Evolutionary conservation across 768 basidiomycete genomes (phyloP).

Genomic region (Leccinum fibrillosum): DNA sequence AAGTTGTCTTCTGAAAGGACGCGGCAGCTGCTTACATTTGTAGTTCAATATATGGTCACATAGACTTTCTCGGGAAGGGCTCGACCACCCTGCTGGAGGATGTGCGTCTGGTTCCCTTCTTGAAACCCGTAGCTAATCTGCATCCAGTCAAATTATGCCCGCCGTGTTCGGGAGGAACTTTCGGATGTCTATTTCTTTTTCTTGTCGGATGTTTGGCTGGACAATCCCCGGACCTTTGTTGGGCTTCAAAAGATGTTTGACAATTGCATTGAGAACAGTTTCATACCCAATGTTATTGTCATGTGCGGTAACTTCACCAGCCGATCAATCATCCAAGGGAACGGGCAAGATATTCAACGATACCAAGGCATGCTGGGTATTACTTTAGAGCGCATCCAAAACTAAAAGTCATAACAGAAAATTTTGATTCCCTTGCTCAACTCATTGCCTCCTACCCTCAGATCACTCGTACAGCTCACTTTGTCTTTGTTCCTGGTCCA

Average conservation of each 20-base stretch:
- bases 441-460: conserved; percentile 78
- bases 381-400: background rate
- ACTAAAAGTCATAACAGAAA: conserved; percentile 49
- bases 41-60: conserved; percentile 92
- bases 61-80: conserved; percentile 96
- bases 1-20: conserved; percentile 16
- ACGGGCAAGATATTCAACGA: conserved; percentile 68
- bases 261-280: conserved; percentile 81
- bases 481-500: conserved; percentile 94
- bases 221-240: conserved; percentile 76
- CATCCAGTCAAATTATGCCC: conserved; percentile 56
- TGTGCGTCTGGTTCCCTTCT: conserved; percentile 42
- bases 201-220: conserved; percentile 94
- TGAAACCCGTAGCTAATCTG: background rate
- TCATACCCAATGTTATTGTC: conserved; percentile 86
- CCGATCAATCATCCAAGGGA: conserved; percentile 74
- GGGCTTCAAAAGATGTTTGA: conserved; percentile 87
- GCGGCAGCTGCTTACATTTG: conserved; percentile 8
- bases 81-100: conserved; percentile 89
- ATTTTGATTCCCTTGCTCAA: conserved; percentile 84
- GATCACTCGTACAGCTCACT: conserved; percentile 78
- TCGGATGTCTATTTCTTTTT: conserved; percentile 85
- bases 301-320: conserved; percentile 96
- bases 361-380: conserved; percentile 67
- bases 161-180: conserved; percentile 64